Evolutionary conservation across 192 early-diverging fungal species (phyloP).

Genomic region (Backusella psychrophila): DNA sequence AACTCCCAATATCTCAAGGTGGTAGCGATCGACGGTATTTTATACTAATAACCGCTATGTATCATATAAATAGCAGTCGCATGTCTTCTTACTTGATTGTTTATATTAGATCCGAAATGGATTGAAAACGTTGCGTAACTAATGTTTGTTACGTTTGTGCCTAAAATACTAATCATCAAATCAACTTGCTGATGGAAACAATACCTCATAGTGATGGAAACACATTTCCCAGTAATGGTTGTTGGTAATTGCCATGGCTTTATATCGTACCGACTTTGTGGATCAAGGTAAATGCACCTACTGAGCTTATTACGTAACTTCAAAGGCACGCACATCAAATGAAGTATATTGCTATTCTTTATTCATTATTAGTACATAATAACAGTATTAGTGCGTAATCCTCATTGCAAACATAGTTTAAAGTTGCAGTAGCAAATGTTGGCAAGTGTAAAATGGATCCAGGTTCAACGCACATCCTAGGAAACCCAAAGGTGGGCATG

Average conservation of each 20-base stretch:
- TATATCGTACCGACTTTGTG: constrained; percentile 96
- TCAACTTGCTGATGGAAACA: constrained; percentile 76
- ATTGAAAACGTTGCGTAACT: constrained; percentile 83
- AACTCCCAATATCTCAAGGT: too few relatives aligned
- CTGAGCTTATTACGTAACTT: constrained; percentile 86
- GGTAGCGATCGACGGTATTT: too few relatives aligned
- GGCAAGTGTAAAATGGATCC: constrained; percentile 83
- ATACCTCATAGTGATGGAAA: constrained; percentile 87
- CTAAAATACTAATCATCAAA: constrained; percentile 96
- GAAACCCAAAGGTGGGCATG: constrained; percentile 98
- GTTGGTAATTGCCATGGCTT: constrained; percentile 89
- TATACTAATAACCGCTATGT: too few relatives aligned
- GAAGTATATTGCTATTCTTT: constrained; percentile 39
- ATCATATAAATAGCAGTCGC: too few relatives aligned
- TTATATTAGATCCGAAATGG: constrained; percentile 51
- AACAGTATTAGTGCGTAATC: too few relatives aligned
- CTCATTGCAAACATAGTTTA: constrained; percentile 57
- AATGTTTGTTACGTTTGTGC: constrained; percentile 96
- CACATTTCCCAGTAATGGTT: constrained; percentile 77
- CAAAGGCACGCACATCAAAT: constrained; percentile 81
- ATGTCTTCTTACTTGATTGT: not conserved
- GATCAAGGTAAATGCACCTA: constrained; percentile 94
- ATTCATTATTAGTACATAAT: not conserved
- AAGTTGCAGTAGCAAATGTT: constrained; percentile 96
- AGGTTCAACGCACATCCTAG: constrained; percentile 86